Percentiles rank a stretch among this genome's conserved stretches.
Evolutionary conservation across 148 eudicot species (phyloP).

Genomic region (Arctostaphylos glauca): DNA sequence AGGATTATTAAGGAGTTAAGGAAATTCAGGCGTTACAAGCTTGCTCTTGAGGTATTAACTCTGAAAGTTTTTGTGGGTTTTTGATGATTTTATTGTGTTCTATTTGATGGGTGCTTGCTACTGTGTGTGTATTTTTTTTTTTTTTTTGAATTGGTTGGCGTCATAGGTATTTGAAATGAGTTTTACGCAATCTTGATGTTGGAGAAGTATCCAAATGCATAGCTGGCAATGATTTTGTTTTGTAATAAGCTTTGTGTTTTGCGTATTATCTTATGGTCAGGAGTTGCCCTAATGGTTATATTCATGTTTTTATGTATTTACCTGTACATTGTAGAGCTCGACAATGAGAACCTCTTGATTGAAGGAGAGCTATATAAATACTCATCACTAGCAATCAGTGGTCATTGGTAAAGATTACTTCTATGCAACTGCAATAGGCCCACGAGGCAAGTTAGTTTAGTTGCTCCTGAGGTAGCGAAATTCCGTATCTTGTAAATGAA

Average conservation of each 20-base stretch:
- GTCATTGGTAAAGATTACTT: neutral
- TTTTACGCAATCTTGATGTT: neutral
- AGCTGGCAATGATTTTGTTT: neutral
- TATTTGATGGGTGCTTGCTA: slow-evolving; percentile 7
- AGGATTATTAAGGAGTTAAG: slow-evolving; percentile 73
- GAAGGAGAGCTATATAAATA: neutral
- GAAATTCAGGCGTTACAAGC: slow-evolving; percentile 50
- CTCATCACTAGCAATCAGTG: neutral
- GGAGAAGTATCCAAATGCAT: neutral
- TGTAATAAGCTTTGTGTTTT: neutral
- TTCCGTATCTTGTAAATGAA: no score
- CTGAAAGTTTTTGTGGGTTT: neutral
- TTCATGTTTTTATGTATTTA: neutral
- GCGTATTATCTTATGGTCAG: neutral
- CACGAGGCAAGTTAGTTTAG: neutral
- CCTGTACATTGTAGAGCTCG: neutral
- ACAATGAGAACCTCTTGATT: neutral
- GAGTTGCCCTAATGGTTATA: neutral
- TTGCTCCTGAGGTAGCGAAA: neutral
- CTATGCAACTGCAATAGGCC: neutral
- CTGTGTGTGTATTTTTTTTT: neutral
- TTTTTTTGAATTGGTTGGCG: slow-evolving; percentile 3
- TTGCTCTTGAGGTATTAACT: slow-evolving; percentile 70
- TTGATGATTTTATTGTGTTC: neutral
- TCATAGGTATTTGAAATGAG: neutral